These are phyloP conservation scores for Basipetospora chlamydospora DNA, from an alignment of 2,329 filamentous ascomycete genomes.

Conservation along the genomic window DNA sequence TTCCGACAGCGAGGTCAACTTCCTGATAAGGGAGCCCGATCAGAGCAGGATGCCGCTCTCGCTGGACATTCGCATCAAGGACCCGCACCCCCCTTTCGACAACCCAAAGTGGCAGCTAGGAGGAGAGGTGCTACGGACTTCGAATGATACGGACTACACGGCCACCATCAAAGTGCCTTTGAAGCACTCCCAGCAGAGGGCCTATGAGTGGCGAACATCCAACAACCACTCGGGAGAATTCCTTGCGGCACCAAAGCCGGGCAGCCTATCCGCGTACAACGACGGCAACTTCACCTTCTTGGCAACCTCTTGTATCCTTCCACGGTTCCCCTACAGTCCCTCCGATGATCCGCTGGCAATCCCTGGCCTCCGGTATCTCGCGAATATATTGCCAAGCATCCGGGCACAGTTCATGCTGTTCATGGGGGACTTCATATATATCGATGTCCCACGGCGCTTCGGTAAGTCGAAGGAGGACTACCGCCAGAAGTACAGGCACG, in stretches of 20 bases:
- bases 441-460: conserved; percentile 73
- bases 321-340: conserved; percentile 77
- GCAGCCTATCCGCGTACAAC: conserved; percentile 42
- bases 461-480: conserved; percentile 63
- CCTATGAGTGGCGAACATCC: conserved; percentile 73
- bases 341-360: conserved; percentile 72
- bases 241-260: conserved; percentile 56
- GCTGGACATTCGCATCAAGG: conserved; percentile 47
- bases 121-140: conserved; percentile 50
- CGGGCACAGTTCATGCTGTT: conserved; percentile 69
- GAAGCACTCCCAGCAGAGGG: conserved; percentile 49
- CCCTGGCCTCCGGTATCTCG: conserved; percentile 64
- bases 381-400: conserved; percentile 55
- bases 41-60: conserved; percentile 59
- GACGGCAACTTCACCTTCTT: conserved; percentile 75
- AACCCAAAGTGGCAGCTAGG: conserved; percentile 50
- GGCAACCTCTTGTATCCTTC: conserved; percentile 77
- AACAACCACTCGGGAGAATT: conserved; percentile 81
- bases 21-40: conserved; percentile 77
- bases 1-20: conserved; percentile 61
- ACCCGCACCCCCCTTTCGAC: conserved; percentile 35
- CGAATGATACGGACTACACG: conserved; percentile 73
- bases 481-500: conserved; percentile 78
- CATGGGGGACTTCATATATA: conserved; percentile 78
- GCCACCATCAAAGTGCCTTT: conserved; percentile 51